phyloP scores from a whole-genome alignment of 176 grass and related monocot genomes.

The Bothriochloa decipiens region DNA sequence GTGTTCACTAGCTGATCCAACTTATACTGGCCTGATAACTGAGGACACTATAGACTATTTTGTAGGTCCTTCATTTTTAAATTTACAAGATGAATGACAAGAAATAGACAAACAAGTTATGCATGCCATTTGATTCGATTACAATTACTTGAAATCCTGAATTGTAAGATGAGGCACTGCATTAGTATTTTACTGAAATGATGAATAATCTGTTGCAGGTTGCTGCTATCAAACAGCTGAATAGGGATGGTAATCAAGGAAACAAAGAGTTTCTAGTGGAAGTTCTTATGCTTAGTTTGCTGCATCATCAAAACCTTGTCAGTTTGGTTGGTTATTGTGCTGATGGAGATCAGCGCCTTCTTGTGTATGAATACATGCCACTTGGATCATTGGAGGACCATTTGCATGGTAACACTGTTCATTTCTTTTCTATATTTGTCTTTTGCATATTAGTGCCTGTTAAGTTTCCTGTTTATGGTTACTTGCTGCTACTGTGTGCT shows the following conservation, averaged over 20 bases:
- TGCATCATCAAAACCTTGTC: slow-evolving; percentile 78
- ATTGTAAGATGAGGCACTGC: neutral
- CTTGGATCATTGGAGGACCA: slow-evolving; percentile 86
- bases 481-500: slow-evolving; percentile 27
- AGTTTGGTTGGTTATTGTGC: slow-evolving; percentile 79
- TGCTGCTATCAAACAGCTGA: slow-evolving; percentile 79
- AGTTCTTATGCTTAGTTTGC: slow-evolving; percentile 78
- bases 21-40: slow-evolving; percentile 33
- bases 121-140: neutral
- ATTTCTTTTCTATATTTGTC: slow-evolving; percentile 25
- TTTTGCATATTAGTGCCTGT: slow-evolving; percentile 21
- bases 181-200: slow-evolving; percentile 33
- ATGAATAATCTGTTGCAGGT: slow-evolving; percentile 43
- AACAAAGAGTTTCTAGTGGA: slow-evolving; percentile 88
- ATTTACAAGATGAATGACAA: slow-evolving; percentile 36
- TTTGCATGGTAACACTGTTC: slow-evolving; percentile 64
- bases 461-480: slow-evolving; percentile 27
- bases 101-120: slow-evolving; percentile 35
- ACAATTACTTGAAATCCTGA: slow-evolving; percentile 3
- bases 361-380: slow-evolving; percentile 83
- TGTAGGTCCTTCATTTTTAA: slow-evolving; percentile 24
- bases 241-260: slow-evolving; percentile 76
- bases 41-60: slow-evolving; percentile 21
- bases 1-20: slow-evolving; percentile 38
- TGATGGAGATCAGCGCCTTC: slow-evolving; percentile 79